These are phyloP conservation scores for Spergularia marina DNA, from an alignment of 148 eudicot species.

Conservation along the genomic window DNA sequence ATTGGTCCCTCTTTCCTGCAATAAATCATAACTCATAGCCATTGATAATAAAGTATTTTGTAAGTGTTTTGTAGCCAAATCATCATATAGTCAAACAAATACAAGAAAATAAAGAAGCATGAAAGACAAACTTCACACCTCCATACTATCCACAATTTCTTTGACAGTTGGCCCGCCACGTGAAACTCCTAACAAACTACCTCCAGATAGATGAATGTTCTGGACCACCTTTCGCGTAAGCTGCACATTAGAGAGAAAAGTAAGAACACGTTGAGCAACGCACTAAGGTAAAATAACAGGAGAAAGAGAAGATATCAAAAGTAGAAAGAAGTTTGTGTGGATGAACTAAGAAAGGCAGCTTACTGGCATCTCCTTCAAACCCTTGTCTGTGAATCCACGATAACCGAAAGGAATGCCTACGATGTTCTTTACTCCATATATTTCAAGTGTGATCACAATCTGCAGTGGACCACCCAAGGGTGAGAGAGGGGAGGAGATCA, in stretches of 20 bases:
- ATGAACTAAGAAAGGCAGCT: conserved; percentile 27
- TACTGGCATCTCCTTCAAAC: conserved; percentile 70
- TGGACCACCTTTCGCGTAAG: conserved; percentile 93
- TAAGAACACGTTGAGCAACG: neutral
- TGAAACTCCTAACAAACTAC: conserved; percentile 95
- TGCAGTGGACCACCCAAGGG: conserved; percentile 30
- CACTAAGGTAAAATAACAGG: neutral
- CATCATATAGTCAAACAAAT: neutral
- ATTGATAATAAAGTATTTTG: conserved; percentile 8
- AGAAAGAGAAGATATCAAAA: neutral
- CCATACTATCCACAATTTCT: conserved; percentile 87
- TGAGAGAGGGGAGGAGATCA: neutral
- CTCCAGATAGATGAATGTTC: conserved; percentile 95
- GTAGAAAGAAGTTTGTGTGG: neutral
- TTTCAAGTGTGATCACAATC: conserved; percentile 98
- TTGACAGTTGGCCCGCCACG: conserved; percentile 86
- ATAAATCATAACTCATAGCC: conserved; percentile 16
- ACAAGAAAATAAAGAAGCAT: conserved; percentile 12
- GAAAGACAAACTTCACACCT: conserved; percentile 43
- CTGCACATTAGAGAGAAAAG: conserved; percentile 32
- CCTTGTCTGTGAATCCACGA: conserved; percentile 84
- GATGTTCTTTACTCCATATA: conserved; percentile 93
- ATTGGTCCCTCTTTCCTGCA: conserved; percentile 89
- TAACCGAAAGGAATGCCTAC: conserved; percentile 95
- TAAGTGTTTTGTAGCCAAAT: neutral